These are phyloP conservation scores for Colletotrichum abscissum DNA, from an alignment of 2,329 filamentous ascomycete species.

Conservation along the genomic window DNA sequence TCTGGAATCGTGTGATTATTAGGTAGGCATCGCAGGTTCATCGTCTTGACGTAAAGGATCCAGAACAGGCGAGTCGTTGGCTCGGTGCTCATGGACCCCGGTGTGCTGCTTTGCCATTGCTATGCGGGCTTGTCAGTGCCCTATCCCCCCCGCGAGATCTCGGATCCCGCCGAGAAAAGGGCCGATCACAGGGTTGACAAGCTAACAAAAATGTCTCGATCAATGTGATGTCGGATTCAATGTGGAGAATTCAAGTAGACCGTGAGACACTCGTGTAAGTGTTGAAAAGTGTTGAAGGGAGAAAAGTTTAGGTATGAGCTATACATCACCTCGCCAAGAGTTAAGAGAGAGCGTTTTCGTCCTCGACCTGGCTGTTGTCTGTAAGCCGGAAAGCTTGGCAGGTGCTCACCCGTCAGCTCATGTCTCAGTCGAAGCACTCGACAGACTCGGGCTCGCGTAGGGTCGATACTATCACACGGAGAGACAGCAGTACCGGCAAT, in stretches of 20 bases:
- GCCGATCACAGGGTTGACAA: conserved; percentile 9
- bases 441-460: not conserved
- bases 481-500: too few relatives aligned
- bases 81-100: not conserved
- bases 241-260: not conserved
- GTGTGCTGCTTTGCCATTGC: not conserved
- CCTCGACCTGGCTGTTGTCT: not conserved
- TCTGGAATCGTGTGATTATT: too few relatives aligned
- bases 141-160: not conserved
- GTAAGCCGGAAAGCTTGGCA: not conserved
- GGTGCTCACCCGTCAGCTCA: not conserved
- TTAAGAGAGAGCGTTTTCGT: not conserved
- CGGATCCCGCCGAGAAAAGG: not conserved
- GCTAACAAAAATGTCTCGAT: not conserved
- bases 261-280: not conserved
- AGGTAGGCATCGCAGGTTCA: too few relatives aligned
- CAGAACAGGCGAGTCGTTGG: not conserved
- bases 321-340: not conserved
- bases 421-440: not conserved
- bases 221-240: not conserved
- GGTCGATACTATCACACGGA: too few relatives aligned
- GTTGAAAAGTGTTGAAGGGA: not conserved
- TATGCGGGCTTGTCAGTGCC: not conserved
- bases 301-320: not conserved
- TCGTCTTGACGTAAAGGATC: too few relatives aligned